Evolutionary conservation across 192 early-diverging fungal genomes (phyloP).

Genomic region (Podila verticillata): DNA sequence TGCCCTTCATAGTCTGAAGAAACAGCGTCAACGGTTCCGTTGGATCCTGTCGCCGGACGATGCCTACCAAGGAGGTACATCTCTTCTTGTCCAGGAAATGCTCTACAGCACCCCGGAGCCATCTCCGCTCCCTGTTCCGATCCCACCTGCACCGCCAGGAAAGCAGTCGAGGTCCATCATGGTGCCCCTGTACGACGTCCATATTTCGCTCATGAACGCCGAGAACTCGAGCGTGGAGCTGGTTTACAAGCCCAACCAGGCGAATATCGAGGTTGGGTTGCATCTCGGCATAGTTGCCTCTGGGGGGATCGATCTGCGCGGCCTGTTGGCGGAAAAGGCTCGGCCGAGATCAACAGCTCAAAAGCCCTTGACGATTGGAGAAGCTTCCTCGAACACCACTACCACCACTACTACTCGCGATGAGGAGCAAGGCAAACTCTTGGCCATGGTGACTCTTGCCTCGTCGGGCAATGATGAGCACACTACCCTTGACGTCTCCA

Average conservation of each 20-base stretch:
- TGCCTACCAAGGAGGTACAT: conserved; percentile 36
- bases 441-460: no score
- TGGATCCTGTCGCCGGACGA: conserved; percentile 29
- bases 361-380: background rate
- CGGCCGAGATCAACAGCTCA: background rate
- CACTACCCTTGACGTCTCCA: background rate
- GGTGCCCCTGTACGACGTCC: conserved; percentile 31
- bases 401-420: no score
- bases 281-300: conserved; percentile 29
- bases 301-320: background rate
- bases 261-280: conserved; percentile 22
- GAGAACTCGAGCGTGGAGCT: conserved; percentile 28
- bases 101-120: background rate
- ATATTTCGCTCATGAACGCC: conserved; percentile 8
- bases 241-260: conserved; percentile 16
- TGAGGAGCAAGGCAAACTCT: no score
- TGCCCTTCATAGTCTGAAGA: background rate
- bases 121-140: conserved; percentile 1
- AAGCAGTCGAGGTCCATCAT: conserved; percentile 18
- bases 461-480: no score
- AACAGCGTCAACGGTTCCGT: background rate
- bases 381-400: no score
- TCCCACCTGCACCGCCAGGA: conserved; percentile 1
- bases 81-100: conserved; percentile 25
- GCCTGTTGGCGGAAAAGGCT: background rate